Conservation (phyloP, 23 red algal genomes). For the Gracilaria vermiculophylla region DNA sequence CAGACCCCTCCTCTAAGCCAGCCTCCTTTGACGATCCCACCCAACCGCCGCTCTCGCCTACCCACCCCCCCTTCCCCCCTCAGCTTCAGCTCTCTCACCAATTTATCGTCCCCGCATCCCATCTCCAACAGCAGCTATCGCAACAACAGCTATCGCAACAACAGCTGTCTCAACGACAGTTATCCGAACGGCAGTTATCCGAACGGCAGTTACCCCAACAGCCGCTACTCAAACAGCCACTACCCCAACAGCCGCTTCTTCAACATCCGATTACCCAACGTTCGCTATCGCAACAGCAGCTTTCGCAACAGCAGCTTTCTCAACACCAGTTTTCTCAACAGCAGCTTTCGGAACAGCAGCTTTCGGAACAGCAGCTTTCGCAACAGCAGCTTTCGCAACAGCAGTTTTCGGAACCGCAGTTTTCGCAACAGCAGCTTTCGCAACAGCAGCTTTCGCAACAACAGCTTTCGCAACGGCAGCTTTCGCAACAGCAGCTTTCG, state of each 20-base stretch:
- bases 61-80: background rate
- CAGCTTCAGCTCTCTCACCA: conserved; percentile 1
- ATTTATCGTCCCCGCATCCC: background rate
- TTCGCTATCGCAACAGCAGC: background rate
- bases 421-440: background rate
- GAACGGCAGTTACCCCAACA: background rate
- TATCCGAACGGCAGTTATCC: background rate
- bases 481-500: background rate
- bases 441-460: background rate
- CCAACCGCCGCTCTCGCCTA: background rate
- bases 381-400: background rate
- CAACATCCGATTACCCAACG: background rate
- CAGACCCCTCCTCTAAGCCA: background rate
- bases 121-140: background rate
- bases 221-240: background rate
- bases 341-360: background rate
- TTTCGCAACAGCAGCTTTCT: background rate
- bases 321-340: background rate
- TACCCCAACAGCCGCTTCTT: background rate
- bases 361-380: background rate
- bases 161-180: background rate
- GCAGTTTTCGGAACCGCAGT: background rate
- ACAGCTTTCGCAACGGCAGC: background rate
- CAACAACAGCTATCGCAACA: background rate
- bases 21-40: background rate